Evolutionary conservation across 352 stramenopile species (phyloP).

Genomic region (Globisporangium ultimum): DNA sequence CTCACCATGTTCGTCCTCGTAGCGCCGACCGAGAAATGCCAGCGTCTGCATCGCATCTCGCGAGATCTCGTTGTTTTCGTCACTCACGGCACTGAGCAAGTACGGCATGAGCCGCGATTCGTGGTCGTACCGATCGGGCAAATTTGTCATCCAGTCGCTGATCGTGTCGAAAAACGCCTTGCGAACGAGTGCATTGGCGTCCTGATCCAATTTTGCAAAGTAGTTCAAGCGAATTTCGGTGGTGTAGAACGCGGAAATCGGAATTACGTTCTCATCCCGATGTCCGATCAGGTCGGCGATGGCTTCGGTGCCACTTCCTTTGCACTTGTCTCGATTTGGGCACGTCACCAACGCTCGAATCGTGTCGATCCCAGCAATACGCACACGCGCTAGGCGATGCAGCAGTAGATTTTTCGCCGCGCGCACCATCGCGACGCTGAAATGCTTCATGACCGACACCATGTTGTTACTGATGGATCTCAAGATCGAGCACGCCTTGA

Average conservation of each 20-base stretch:
- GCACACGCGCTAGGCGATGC: conserved; percentile 89
- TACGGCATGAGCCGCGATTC: conserved; percentile 93
- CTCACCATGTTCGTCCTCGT: conserved; percentile 66
- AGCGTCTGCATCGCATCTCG: conserved; percentile 72
- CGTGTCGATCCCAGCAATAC: conserved; percentile 80
- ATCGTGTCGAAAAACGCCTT: conserved; percentile 86
- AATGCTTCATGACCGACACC: conserved; percentile 92
- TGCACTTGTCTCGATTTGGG: conserved; percentile 89
- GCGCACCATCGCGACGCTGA: conserved; percentile 87
- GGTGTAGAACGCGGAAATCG: conserved; percentile 93
- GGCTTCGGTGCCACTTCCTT: conserved; percentile 91
- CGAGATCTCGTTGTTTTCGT: conserved; percentile 52
- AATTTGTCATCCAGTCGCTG: conserved; percentile 83
- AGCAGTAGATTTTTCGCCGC: conserved; percentile 76
- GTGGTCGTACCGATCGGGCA: conserved; percentile 94
- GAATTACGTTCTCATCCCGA: conserved; percentile 94
- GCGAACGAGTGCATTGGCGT: conserved; percentile 81
- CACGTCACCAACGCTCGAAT: conserved; percentile 83
- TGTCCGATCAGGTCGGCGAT: conserved; percentile 95
- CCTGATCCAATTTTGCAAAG: conserved; percentile 90
- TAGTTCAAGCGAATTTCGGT: conserved; percentile 90
- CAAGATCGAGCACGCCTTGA: conserved; percentile 60
- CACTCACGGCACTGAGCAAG: conserved; percentile 86
- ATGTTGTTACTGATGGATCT: conserved; percentile 56
- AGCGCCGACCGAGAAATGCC: conserved; percentile 46